Conservation (phyloP, 768 basidiomycete genomes). For the Cubamyces lactineus region DNA sequence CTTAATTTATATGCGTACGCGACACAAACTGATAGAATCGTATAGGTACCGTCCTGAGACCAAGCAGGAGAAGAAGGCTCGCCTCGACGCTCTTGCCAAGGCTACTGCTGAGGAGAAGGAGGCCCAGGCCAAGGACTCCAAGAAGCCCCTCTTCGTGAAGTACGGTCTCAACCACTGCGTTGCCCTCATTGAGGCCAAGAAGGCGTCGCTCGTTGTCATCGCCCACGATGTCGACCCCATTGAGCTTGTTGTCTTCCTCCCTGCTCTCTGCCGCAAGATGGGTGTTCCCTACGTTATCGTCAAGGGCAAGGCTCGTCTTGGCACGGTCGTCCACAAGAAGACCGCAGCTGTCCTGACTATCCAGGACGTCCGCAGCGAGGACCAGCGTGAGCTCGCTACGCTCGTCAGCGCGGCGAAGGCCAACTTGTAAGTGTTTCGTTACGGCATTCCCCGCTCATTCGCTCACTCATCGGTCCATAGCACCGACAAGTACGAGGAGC, state of each 20-base stretch:
- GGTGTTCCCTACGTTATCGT: conserved; percentile 98
- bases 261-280: conserved; percentile 99
- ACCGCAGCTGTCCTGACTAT: conserved; percentile 89
- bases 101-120: conserved; percentile 82
- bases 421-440: conserved; percentile 77
- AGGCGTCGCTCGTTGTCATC: conserved; percentile 93
- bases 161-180: conserved; percentile 97
- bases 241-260: conserved; percentile 97
- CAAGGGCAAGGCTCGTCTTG: conserved; percentile 97
- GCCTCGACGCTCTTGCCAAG: conserved; percentile 77
- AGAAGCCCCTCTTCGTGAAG: conserved; percentile 96
- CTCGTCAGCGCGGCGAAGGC: conserved; percentile 93
- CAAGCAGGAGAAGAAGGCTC: conserved; percentile 96
- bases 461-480: conserved; percentile 38
- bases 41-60: conserved; percentile 81
- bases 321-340: conserved; percentile 98
- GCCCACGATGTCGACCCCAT: conserved; percentile 99
- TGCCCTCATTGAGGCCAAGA: conserved; percentile 96
- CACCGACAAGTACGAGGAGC: conserved; percentile 92
- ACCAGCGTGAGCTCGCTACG: conserved; percentile 90
- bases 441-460: not conserved
- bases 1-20: not conserved
- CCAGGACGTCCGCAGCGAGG: conserved; percentile 94
- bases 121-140: conserved; percentile 69
- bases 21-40: not conserved